Conservation (phyloP, 129 eudicot species). For the Chrysanthemum seticuspe region DNA sequence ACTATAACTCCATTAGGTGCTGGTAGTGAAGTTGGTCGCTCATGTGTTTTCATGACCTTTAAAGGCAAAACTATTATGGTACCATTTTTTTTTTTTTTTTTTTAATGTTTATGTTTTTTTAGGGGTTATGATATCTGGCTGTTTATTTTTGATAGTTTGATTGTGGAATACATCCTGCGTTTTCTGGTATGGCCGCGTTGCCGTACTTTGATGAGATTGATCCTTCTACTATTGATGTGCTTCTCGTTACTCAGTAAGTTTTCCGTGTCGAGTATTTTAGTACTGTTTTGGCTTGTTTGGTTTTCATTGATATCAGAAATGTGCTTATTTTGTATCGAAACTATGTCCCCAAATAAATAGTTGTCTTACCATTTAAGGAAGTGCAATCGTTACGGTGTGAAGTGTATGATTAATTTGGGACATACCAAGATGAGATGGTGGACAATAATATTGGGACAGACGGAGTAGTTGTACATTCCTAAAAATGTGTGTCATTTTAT, state of each 20-base stretch:
- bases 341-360: too few species aligned
- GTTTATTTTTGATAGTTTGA: slow-evolving; percentile 56
- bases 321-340: too few species aligned
- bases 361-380: too few species aligned
- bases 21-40: slow-evolving; percentile 95
- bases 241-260: slow-evolving; percentile 89
- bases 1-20: slow-evolving; percentile 90
- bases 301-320: too few species aligned
- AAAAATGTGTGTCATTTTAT: too few species aligned
- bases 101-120: not conserved
- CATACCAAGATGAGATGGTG: too few species aligned
- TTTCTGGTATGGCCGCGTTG: slow-evolving; percentile 97
- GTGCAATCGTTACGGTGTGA: too few species aligned
- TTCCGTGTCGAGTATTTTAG: not conserved
- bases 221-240: slow-evolving; percentile 86
- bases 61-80: slow-evolving; percentile 94
- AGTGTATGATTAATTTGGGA: too few species aligned
- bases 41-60: slow-evolving; percentile 87
- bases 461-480: too few species aligned
- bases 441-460: too few species aligned
- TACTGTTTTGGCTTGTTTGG: too few species aligned
- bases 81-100: not conserved
- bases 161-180: slow-evolving; percentile 97
- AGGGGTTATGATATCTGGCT: not conserved
- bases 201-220: slow-evolving; percentile 98